These are phyloP conservation scores for Paragyromitra xinjiangensis DNA, from an alignment of 495 filamentous ascomycete genomes.

Conservation along the genomic window DNA sequence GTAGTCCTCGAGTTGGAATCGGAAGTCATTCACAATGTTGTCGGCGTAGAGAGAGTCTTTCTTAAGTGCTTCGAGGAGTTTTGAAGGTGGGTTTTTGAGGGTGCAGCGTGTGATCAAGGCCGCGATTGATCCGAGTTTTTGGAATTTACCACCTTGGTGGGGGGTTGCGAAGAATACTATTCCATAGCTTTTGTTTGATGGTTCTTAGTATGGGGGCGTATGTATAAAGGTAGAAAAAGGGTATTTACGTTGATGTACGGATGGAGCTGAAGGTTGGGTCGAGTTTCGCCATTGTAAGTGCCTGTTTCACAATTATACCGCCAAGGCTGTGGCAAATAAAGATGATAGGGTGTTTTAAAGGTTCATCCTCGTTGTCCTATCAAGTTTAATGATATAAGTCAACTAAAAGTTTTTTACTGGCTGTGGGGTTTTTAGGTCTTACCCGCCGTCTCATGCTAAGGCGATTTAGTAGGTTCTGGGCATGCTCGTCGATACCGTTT, in stretches of 20 bases:
- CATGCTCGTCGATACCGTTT: conserved; percentile 58
- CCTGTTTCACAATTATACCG: conserved; percentile 53
- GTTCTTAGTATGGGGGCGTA: not conserved
- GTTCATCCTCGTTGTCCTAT: not conserved
- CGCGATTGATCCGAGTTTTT: conserved; percentile 49
- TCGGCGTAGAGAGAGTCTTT: conserved; percentile 15
- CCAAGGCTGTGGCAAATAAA: conserved; percentile 56
- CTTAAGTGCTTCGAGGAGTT: conserved; percentile 22
- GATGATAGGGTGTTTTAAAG: conserved; percentile 40
- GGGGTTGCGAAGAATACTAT: conserved; percentile 30
- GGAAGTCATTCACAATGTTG: conserved; percentile 11
- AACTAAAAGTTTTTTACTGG: not conserved
- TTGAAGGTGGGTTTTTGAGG: not conserved
- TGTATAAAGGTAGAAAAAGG: not conserved
- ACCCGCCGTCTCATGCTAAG: conserved; percentile 17
- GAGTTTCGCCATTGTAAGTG: conserved; percentile 48
- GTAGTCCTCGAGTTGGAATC: conserved; percentile 38
- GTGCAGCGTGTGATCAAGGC: conserved; percentile 51
- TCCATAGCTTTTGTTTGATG: conserved; percentile 10
- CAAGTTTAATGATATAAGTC: not conserved
- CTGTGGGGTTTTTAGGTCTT: conserved; percentile 8
- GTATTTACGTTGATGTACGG: conserved; percentile 52
- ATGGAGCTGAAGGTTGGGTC: conserved; percentile 48
- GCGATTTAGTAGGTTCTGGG: conserved; percentile 56
- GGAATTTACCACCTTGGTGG: conserved; percentile 46